phyloP scores from a whole-genome alignment of 1,139 yeast genomes.

The Sugiyamaella paludigena region DNA sequence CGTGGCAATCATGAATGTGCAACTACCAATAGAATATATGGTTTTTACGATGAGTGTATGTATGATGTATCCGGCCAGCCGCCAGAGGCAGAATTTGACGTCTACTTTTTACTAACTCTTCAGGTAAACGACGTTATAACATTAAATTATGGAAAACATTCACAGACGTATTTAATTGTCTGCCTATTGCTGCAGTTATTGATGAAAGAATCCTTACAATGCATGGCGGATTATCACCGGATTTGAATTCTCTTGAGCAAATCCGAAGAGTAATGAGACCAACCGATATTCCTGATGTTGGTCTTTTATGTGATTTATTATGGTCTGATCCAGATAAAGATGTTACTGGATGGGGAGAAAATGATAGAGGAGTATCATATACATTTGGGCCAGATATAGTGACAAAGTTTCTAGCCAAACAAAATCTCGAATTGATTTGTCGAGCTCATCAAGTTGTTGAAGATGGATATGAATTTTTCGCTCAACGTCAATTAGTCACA shows the following conservation, averaged over 20 bases:
- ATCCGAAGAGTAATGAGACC: slow-evolving; percentile 98
- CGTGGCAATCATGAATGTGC: slow-evolving; percentile 99
- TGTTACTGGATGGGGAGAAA: slow-evolving; percentile 96
- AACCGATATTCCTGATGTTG: slow-evolving; percentile 96
- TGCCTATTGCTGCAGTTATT: slow-evolving; percentile 96
- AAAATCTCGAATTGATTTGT: slow-evolving; percentile 95
- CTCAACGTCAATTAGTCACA: slow-evolving; percentile 92
- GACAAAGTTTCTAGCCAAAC: slow-evolving; percentile 87
- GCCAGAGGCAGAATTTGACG: too few relatives aligned
- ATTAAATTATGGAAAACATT: slow-evolving; percentile 97
- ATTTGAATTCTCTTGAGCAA: slow-evolving; percentile 95
- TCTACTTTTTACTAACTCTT: too few relatives aligned
- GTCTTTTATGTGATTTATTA: slow-evolving; percentile 87
- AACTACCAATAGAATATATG: slow-evolving; percentile 92
- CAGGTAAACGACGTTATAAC: slow-evolving; percentile 92
- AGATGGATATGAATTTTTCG: slow-evolving; percentile 96
- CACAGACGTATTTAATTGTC: slow-evolving; percentile 95
- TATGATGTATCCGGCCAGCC: too few relatives aligned
- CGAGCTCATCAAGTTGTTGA: slow-evolving; percentile 99
- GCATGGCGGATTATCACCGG: slow-evolving; percentile 99
- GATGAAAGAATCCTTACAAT: slow-evolving; percentile 96
- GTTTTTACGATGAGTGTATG: slow-evolving; percentile 96
- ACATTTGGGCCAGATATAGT: slow-evolving; percentile 98
- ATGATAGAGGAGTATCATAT: slow-evolving; percentile 96
- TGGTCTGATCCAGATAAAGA: slow-evolving; percentile 99